A percentile compares a stretch with the other conserved stretches of the same genome.
Conservation (phyloP, 495 filamentous ascomycete species). For the Lindgomyces ingoldianus region DNA sequence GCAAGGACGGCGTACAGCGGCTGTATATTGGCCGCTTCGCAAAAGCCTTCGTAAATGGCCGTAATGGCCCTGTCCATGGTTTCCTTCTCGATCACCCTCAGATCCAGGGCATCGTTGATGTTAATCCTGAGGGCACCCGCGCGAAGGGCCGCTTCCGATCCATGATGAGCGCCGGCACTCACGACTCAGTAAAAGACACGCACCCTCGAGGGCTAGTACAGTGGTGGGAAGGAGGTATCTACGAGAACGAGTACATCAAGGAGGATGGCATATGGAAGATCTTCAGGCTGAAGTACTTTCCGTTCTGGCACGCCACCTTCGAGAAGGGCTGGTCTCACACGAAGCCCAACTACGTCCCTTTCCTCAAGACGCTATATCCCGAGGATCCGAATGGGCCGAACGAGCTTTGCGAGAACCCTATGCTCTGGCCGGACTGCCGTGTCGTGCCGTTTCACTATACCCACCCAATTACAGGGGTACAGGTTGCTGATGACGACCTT, state of each 20-base stretch:
- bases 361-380: constrained; percentile 47
- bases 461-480: constrained; percentile 55
- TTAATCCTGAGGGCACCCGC: constrained; percentile 48
- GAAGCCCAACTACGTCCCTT: constrained; percentile 55
- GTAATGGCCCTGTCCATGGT: constrained; percentile 58
- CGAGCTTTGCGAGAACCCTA: constrained; percentile 55
- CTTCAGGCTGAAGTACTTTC: constrained; percentile 57
- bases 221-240: constrained; percentile 60
- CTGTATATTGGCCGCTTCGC: constrained; percentile 58
- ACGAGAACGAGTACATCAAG: constrained; percentile 63
- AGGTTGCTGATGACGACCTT: constrained; percentile 50
- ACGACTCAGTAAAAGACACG: constrained; percentile 50
- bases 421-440: constrained; percentile 58
- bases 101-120: constrained; percentile 52
- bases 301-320: constrained; percentile 58
- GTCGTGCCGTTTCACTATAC: constrained; percentile 60
- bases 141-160: constrained; percentile 58
- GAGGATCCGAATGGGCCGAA: constrained; percentile 55
- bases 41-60: constrained; percentile 44
- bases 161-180: constrained; percentile 57
- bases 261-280: constrained; percentile 59
- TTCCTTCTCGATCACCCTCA: constrained; percentile 59
- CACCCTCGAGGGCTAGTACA: constrained; percentile 55
- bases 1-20: constrained; percentile 55
- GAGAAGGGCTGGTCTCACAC: constrained; percentile 57